Evolutionary conservation across 805 yeast species (phyloP).

Genomic region (Saccharomycopsis sp.): DNA sequence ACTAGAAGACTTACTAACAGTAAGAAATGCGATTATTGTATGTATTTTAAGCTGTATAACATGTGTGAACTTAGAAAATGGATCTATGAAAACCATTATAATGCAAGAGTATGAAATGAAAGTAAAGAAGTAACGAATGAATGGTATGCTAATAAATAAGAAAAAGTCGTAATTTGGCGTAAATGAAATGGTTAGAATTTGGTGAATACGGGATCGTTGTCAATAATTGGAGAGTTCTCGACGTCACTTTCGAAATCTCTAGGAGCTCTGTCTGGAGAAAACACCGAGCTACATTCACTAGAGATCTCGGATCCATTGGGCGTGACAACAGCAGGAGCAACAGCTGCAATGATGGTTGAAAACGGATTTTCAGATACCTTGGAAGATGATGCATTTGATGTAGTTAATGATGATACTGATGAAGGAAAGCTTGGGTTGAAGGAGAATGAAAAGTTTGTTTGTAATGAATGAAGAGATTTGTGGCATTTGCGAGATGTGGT

Average conservation of each 20-base stretch:
- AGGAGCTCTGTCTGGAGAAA: neutral
- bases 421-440: slow-evolving; percentile 2
- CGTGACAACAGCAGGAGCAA: neutral
- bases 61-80: no score
- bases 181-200: neutral
- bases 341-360: neutral
- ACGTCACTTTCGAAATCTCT: neutral
- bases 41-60: no score
- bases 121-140: neutral
- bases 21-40: no score
- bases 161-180: neutral
- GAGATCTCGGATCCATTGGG: neutral
- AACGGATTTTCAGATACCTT: neutral
- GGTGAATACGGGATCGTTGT: neutral
- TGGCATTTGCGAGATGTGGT: slow-evolving; percentile 1
- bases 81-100: neutral
- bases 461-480: neutral
- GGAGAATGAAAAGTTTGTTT: neutral
- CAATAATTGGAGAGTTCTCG: neutral
- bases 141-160: neutral
- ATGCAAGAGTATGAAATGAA: neutral
- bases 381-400: neutral
- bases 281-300: neutral
- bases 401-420: neutral
- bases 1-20: no score